Conservation (phyloP, 202 grass and related monocot species). For the Elaeis oleifera region DNA sequence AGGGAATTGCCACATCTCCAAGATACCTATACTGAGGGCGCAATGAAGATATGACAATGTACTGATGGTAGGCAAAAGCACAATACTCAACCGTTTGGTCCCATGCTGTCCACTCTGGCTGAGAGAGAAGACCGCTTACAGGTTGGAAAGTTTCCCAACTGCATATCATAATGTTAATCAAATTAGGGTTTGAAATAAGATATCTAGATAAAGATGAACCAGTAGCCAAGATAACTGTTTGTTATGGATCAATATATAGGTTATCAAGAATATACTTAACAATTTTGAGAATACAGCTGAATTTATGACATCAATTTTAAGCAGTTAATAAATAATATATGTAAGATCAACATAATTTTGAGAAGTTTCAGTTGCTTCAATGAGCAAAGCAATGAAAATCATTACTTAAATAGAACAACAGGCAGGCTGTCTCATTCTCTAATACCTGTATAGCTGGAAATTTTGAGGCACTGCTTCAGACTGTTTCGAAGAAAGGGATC, state of each 20-base stretch:
- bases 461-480: conserved; percentile 72
- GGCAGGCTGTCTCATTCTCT: background rate
- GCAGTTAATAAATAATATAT: too few species aligned
- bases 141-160: conserved; percentile 99
- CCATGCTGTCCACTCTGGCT: conserved; percentile 95
- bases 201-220: background rate
- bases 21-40: conserved; percentile 93
- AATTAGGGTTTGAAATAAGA: background rate
- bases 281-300: too few species aligned
- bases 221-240: background rate
- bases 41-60: conserved; percentile 93
- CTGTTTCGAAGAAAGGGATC: conserved; percentile 70
- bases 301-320: too few species aligned
- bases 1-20: conserved; percentile 98
- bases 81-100: conserved; percentile 98
- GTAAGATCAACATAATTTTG: too few species aligned
- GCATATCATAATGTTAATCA: conserved; percentile 21
- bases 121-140: conserved; percentile 76
- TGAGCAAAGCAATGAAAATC: too few species aligned
- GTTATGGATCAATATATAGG: background rate
- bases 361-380: too few species aligned
- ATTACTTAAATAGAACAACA: too few species aligned
- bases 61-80: conserved; percentile 94
- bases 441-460: conserved; percentile 97
- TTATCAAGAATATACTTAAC: too few species aligned